Base-by-base conservation (phyloP, 2,329 filamentous ascomycete genomes). In the Fusarium foetens region DNA sequence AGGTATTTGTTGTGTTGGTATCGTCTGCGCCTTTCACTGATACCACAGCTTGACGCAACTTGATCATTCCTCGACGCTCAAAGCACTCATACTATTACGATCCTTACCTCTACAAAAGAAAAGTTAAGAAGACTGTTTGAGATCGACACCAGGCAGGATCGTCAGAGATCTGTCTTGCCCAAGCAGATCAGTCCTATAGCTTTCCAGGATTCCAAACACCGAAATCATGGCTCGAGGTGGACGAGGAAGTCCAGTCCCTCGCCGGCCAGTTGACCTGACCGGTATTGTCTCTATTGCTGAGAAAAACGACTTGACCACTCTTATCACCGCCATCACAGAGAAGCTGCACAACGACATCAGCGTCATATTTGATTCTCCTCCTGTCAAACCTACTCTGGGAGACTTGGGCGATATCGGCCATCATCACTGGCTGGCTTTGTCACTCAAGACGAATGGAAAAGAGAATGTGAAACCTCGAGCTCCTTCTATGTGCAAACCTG, bases 271-370 rank as follows among this genome's bases (percentile, higher is more conserved):
- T 43, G 87, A 90, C 68, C 73, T 90, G 68, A 88, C 84, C 58
- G 82, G 82, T 31, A 76, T 87, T 57, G 78, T 90, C 41, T 86
- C 80, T 25, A 49, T 79, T 8, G 80, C 83, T 4, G 87, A 90
- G 75, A 86, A 83, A 72, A 81, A 82, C 36, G 88, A 90, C 63
- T 79, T 91, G 43, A 80, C 82, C n/a, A 81, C 83, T 7, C 82
- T 91, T 17, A 79, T 89, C 63, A 82, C 78, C 31, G 83, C 84
- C 49, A 86, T 90, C 68, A 86, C 86, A 39, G 88, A 90, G 53
- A 83, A 83, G 41, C 88, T 91, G 82, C 83, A 86, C 62, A 84
- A 83, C 57, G 84, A 88, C 43, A 82, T 90, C 64, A 82, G 78
- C 68, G 83, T 84, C 57, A 83, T 84, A 64, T 90, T 91, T 70